A percentile compares a stretch with the other conserved stretches of the same genome.
Evolutionary conservation across 2,329 filamentous ascomycete genomes (phyloP).

Genomic region (Diaporthe longicolla): DNA sequence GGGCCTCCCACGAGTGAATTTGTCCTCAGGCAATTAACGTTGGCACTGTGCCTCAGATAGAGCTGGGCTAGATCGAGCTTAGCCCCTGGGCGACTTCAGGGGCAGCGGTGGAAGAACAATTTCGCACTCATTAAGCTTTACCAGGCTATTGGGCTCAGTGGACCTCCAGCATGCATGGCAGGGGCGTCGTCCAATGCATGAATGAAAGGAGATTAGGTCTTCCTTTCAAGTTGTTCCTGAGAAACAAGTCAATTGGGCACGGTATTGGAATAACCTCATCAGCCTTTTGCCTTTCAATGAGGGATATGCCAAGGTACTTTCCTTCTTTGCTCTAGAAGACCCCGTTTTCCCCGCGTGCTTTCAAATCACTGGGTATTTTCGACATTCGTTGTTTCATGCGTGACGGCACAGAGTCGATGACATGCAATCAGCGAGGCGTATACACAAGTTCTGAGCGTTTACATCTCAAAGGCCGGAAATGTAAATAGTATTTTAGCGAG

Average conservation of each 20-base stretch:
- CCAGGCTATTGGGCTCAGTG: conserved; percentile 12
- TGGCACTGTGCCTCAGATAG: background rate
- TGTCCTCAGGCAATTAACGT: background rate
- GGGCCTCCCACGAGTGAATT: no score
- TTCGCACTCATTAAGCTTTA: conserved; percentile 8
- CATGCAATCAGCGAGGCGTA: no score
- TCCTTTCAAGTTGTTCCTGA: background rate
- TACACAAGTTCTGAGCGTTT: background rate
- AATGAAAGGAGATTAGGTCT: conserved; percentile 11
- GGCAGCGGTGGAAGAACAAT: background rate
- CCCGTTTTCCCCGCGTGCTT: no score
- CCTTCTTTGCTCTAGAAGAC: no score
- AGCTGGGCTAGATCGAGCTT: background rate
- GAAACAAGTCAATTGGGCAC: background rate
- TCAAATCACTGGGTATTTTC: background rate
- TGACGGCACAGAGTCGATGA: background rate
- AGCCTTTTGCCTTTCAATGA: background rate
- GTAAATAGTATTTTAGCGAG: background rate
- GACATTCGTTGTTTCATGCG: background rate
- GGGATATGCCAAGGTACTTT: no score
- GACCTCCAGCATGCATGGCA: background rate
- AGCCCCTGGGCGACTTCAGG: background rate
- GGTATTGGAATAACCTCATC: background rate
- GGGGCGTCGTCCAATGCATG: background rate
- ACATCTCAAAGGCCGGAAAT: background rate